Base-by-base conservation (phyloP, 2,329 filamentous ascomycete species). In the Reticulascus tulasneorum region DNA sequence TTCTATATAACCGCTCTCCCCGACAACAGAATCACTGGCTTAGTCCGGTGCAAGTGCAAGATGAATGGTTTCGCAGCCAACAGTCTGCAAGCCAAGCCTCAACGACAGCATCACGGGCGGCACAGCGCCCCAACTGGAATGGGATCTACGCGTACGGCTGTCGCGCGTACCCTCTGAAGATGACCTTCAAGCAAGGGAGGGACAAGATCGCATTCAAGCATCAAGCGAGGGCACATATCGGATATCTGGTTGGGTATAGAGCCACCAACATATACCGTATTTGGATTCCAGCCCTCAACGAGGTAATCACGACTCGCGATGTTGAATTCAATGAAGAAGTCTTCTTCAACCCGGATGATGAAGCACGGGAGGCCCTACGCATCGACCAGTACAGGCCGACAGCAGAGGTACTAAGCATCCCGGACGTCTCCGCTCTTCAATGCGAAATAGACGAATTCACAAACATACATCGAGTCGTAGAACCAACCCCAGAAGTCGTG, bases 231-330 rank as follows among this genome's bases (percentile, higher is more conserved):
- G 30, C 30, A 7, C n/a, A 33, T 12, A 17, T 33, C n/a, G 15
- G 30, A 5, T 33, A 33, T 12, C 30, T 33, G 11, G 23, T 15
- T 24, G 13, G 21, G 7, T 33, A 33, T 18, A 12, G 25, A 9
- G 25, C 22, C 8, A 33, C 22, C 4, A 33, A 33, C 21, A 33
- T 33, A 21, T 33, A 33, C 13, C 3, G 30, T 3, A 33, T 33
- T 16, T 33, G n/a, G 13, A 24, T 33, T 7, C 30, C 21, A 16
- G n/a, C 21, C 13, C 17, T 30, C 6, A 7, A 30, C 7, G 13
- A 30, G 13, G 28, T 30, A 6, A 20, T 30, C 6, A 20, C 18
- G n/a, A 30, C 28, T 5, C 20, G 28, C 20, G 28, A 30, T 20
- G 28, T 30, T 17, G 23, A 4, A 22, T 33, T 33, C 9, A 13